Conservation (phyloP, 139 green algal genomes). For the Pseudopediastrum boryanum region DNA sequence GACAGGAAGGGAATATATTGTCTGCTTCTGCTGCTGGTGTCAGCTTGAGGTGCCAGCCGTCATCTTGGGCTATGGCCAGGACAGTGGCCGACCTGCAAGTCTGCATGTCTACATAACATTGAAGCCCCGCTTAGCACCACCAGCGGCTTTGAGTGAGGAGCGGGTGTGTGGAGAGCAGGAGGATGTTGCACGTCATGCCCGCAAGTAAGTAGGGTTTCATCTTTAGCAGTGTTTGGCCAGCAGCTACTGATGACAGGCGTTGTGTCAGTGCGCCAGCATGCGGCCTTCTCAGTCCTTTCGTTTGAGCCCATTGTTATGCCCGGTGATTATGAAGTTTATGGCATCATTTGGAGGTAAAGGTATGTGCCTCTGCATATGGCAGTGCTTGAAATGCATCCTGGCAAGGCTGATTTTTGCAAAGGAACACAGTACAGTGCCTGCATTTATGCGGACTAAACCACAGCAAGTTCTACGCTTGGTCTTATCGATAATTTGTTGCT, state of each 20-base stretch:
- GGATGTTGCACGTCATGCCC: slow-evolving; percentile 54
- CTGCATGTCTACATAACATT: slow-evolving; percentile 51
- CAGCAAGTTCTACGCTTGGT: not conserved
- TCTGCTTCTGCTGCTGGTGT: not conserved
- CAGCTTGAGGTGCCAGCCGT: slow-evolving; percentile 52
- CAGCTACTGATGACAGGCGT: too few species aligned
- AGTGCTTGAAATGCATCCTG: too few species aligned
- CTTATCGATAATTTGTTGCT: not conserved
- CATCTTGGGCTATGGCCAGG: slow-evolving; percentile 54
- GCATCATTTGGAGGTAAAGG: too few species aligned
- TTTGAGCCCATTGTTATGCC: too few species aligned
- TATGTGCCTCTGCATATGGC: too few species aligned
- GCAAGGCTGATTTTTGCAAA: too few species aligned
- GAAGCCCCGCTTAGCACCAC: slow-evolving; percentile 47
- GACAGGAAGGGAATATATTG: not conserved
- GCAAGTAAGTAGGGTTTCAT: slow-evolving; percentile 37
- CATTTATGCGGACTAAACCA: too few species aligned
- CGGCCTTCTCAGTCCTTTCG: too few species aligned
- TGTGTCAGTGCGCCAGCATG: too few species aligned
- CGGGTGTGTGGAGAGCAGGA: slow-evolving; percentile 49
- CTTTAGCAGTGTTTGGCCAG: too few species aligned
- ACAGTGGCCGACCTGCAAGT: slow-evolving; percentile 43
- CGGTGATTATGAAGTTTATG: too few species aligned
- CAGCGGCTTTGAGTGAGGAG: slow-evolving; percentile 37
- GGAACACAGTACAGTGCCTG: too few species aligned